phyloP scores from a whole-genome alignment of 192 early-diverging fungal species.

The Backusella morwellensis region DNA sequence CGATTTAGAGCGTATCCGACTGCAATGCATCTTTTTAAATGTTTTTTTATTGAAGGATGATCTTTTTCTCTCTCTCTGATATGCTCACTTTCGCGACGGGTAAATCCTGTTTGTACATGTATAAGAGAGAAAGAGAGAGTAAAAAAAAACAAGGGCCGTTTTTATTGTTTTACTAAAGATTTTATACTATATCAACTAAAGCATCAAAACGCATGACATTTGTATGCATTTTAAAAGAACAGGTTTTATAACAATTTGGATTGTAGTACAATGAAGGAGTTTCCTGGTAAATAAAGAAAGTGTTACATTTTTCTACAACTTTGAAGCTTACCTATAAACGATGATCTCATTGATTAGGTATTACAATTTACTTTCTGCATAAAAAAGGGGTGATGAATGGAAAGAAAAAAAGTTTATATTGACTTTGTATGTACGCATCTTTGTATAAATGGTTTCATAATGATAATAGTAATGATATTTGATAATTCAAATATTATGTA shows the following conservation, averaged over 20 bases:
- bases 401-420: background rate
- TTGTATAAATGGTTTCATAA: no score
- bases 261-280: background rate
- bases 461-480: no score
- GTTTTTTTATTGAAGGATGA: no score
- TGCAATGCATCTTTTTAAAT: background rate
- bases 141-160: background rate
- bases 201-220: background rate
- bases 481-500: background rate
- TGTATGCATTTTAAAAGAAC: slow-evolving; percentile 6
- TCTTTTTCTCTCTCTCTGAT: no score
- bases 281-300: background rate
- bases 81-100: background rate
- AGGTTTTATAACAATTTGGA: background rate
- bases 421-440: background rate
- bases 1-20: background rate
- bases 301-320: background rate
- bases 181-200: background rate
- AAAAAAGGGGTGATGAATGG: background rate
- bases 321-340: background rate
- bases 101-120: background rate
- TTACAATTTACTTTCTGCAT: background rate
- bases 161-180: background rate
- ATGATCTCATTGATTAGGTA: background rate
- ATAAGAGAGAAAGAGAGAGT: background rate